These are phyloP conservation scores for Mycena kentingensis DNA, from an alignment of 768 basidiomycete species.

Conservation along the genomic window DNA sequence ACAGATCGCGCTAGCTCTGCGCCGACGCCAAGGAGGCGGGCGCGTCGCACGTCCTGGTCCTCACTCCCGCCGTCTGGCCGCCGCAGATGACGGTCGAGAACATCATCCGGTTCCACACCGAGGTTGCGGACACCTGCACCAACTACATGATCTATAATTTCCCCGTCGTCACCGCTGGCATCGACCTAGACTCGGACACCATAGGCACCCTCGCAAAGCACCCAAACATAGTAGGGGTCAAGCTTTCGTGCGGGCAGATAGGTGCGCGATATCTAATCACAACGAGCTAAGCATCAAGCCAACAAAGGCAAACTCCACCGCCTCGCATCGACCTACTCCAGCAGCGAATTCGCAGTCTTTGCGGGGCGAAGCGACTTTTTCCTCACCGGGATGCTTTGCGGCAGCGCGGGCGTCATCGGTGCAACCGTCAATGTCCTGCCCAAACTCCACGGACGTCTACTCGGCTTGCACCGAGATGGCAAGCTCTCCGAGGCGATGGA, in stretches of 20 bases:
- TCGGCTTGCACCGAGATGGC: slow-evolving; percentile 51
- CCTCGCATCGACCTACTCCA: slow-evolving; percentile 58
- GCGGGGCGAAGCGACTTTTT: slow-evolving; percentile 76
- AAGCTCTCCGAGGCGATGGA: slow-evolving; percentile 60
- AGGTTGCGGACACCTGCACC: slow-evolving; percentile 39
- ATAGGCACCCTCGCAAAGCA: slow-evolving; percentile 69
- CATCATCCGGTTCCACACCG: slow-evolving; percentile 66
- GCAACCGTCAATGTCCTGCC: slow-evolving; percentile 64
- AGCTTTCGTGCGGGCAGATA: slow-evolving; percentile 83
- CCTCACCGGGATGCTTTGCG: slow-evolving; percentile 59
- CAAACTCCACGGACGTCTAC: slow-evolving; percentile 55
- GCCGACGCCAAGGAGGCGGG: slow-evolving; percentile 78
- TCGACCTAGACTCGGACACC: slow-evolving; percentile 82
- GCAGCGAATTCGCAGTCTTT: slow-evolving; percentile 65
- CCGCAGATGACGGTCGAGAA: slow-evolving; percentile 63
- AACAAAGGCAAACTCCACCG: slow-evolving; percentile 63
- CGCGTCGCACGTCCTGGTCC: slow-evolving; percentile 76
- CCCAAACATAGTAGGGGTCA: slow-evolving; percentile 85
- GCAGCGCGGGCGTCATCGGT: slow-evolving; percentile 66
- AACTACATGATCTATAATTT: slow-evolving; percentile 83
- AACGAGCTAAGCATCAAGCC: background rate
- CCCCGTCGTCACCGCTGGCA: slow-evolving; percentile 76
- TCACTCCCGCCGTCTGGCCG: slow-evolving; percentile 74
- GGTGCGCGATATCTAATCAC: slow-evolving; percentile 35
- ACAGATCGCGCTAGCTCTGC: slow-evolving; percentile 46